Conservation (phyloP, 345 rosid genomes). For the Eucalyptus pauciflora region DNA sequence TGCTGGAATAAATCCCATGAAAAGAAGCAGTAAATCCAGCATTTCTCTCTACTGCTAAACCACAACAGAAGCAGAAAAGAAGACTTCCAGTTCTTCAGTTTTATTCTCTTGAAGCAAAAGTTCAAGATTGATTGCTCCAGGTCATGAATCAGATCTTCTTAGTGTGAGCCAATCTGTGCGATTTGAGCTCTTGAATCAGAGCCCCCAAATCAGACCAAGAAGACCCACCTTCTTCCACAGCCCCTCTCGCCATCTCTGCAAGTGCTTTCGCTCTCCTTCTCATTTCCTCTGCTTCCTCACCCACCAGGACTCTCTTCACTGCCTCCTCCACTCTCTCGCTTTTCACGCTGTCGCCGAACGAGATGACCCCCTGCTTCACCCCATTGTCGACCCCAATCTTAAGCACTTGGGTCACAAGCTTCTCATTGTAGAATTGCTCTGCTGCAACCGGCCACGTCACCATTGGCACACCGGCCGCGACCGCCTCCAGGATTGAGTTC, state of each 20-base stretch:
- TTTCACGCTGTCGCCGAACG: slow-evolving; percentile 2
- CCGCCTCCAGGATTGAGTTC: slow-evolving; percentile 19
- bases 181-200: slow-evolving; percentile 3
- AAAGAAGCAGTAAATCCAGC: not conserved
- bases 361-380: slow-evolving; percentile 4
- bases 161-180: not conserved
- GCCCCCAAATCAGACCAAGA: slow-evolving; percentile 11
- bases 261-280: slow-evolving; percentile 8
- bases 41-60: not conserved
- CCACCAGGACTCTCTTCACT: slow-evolving; percentile 25
- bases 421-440: slow-evolving; percentile 61
- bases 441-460: slow-evolving; percentile 53
- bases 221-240: slow-evolving; percentile 29
- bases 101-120: not conserved
- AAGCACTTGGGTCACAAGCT: slow-evolving; percentile 27
- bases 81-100: not conserved
- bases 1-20: not conserved
- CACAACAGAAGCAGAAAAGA: not conserved
- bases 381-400: slow-evolving; percentile 36
- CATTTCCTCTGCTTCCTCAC: slow-evolving; percentile 27
- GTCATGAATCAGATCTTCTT: not conserved
- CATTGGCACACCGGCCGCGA: slow-evolving; percentile 44
- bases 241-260: slow-evolving; percentile 12
- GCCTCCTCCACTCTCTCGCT: slow-evolving; percentile 27
- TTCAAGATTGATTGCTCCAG: not conserved